phyloP scores from a whole-genome alignment of 2,329 filamentous ascomycete species.

The Monosporascus sp. region DNA sequence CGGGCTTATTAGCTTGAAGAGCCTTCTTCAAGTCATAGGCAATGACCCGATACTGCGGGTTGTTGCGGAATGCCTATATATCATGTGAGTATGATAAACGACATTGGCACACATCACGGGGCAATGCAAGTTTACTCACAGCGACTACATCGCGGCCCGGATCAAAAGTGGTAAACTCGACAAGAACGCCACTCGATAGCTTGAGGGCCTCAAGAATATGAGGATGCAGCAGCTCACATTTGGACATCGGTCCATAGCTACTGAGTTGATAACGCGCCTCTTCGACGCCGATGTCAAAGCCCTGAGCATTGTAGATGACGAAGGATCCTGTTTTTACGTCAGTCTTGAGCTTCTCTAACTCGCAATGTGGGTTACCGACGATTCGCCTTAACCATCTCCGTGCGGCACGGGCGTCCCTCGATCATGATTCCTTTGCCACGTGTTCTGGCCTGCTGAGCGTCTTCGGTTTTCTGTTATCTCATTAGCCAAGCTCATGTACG shows the following conservation, averaged over 20 bases:
- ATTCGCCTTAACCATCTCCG: constrained; percentile 56
- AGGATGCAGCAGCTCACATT: constrained; percentile 30
- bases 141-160: constrained; percentile 42
- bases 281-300: constrained; percentile 30
- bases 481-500: constrained; percentile 17
- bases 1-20: constrained; percentile 12
- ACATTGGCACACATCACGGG: not conserved
- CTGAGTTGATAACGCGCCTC: constrained; percentile 42
- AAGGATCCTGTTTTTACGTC: constrained; percentile 40
- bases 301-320: constrained; percentile 38
- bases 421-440: constrained; percentile 45
- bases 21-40: constrained; percentile 29
- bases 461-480: constrained; percentile 35
- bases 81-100: constrained; percentile 8
- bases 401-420: constrained; percentile 53
- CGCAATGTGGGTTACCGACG: constrained; percentile 34
- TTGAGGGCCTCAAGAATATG: constrained; percentile 29
- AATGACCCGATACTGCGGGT: constrained; percentile 26
- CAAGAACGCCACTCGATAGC: constrained; percentile 36
- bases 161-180: constrained; percentile 49
- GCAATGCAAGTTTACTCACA: constrained; percentile 30
- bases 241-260: constrained; percentile 39
- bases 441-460: constrained; percentile 45
- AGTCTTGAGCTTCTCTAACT: constrained; percentile 9
- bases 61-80: constrained; percentile 28